These are phyloP conservation scores for Hibiscus syriacus DNA, from an alignment of 345 rosid genomes.

Conservation along the genomic window DNA sequence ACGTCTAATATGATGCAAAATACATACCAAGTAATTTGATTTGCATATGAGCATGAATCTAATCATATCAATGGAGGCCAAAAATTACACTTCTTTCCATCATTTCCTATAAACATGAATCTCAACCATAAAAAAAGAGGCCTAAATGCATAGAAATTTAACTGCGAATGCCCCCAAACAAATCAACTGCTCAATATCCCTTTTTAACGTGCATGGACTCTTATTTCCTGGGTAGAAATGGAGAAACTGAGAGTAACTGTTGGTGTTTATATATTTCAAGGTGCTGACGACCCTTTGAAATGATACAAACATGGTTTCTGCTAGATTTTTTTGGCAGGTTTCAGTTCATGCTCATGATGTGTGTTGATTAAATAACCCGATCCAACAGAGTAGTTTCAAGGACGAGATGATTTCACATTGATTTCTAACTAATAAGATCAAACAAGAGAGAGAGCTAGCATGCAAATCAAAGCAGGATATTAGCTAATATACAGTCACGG, in stretches of 20 bases:
- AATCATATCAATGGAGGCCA: background rate
- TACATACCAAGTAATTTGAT: too few relatives aligned
- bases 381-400: background rate
- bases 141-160: slow-evolving; percentile 28
- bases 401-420: background rate
- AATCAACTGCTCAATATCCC: background rate
- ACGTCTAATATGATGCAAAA: too few relatives aligned
- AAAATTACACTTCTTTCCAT: slow-evolving; percentile 16
- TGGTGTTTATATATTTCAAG: slow-evolving; percentile 19
- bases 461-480: background rate
- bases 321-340: background rate
- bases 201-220: slow-evolving; percentile 13
- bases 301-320: slow-evolving; percentile 13
- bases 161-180: background rate
- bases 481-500: background rate
- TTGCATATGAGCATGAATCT: too few relatives aligned
- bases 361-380: background rate
- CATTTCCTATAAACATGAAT: slow-evolving; percentile 21
- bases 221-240: slow-evolving; percentile 21
- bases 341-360: slow-evolving; percentile 14
- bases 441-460: background rate
- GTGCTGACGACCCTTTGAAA: slow-evolving; percentile 5
- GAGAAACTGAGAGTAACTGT: slow-evolving; percentile 19
- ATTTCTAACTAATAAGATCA: background rate
- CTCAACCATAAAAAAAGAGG: background rate